Evolutionary conservation across 2,329 filamentous ascomycete genomes (phyloP).

Genomic region (Nemania abortiva): DNA sequence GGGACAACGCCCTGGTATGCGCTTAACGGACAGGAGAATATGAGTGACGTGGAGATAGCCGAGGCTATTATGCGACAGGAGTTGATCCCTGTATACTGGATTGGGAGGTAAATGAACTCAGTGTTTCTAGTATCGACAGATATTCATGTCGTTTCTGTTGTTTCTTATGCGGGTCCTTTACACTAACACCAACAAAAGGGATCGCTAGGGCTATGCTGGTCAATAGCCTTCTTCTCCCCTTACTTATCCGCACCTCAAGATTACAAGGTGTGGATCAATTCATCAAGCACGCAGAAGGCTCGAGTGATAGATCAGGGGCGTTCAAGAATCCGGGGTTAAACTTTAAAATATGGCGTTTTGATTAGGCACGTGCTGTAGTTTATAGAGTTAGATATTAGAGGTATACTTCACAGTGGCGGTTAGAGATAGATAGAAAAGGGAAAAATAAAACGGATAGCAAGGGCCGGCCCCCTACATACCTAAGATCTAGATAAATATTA

Average conservation of each 20-base stretch:
- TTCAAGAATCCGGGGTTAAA: constrained; percentile 9
- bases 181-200: neutral
- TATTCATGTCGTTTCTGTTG: neutral
- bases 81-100: constrained; percentile 47
- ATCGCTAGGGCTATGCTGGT: neutral
- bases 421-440: neutral
- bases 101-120: constrained; percentile 39
- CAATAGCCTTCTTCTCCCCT: neutral
- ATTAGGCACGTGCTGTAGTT: neutral
- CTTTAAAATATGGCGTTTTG: neutral
- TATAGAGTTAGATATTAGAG: neutral
- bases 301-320: neutral
- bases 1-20: constrained; percentile 47
- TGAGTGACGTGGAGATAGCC: constrained; percentile 50
- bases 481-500: neutral
- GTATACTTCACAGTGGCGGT: neutral
- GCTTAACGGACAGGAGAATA: constrained; percentile 49
- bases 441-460: constrained; percentile 1
- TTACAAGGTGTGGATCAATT: neutral
- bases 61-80: constrained; percentile 47
- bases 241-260: neutral
- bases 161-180: neutral
- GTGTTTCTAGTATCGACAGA: neutral
- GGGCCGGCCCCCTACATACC: constrained; percentile 20
- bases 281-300: neutral